Percentiles rank a stretch among this genome's conserved stretches.
Evolutionary conservation across 1,284 basidiomycete species (phyloP).

Genomic region (Rhodotorula sp.): DNA sequence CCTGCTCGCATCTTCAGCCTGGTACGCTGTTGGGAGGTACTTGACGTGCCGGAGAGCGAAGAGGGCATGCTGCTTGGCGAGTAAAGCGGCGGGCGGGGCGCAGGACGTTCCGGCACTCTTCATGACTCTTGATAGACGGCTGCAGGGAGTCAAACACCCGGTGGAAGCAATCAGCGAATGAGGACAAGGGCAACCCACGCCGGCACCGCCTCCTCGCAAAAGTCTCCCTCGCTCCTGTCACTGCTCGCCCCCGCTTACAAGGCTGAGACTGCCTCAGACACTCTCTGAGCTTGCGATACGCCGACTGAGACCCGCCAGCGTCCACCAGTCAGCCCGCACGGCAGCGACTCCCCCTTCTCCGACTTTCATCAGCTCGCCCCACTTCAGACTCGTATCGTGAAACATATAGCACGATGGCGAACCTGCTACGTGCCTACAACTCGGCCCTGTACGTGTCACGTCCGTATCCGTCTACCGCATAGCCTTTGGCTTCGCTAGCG

Average conservation of each 20-base stretch:
- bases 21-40: slow-evolving; percentile 42
- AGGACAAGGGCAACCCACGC: background rate
- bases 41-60: slow-evolving; percentile 37
- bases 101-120: background rate
- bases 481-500: no score
- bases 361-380: background rate
- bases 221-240: background rate
- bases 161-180: background rate
- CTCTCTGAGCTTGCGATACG: no score
- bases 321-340: no score
- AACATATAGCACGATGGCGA: slow-evolving; percentile 10
- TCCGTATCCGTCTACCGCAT: background rate
- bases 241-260: background rate
- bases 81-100: background rate
- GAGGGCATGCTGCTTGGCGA: slow-evolving; percentile 33
- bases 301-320: no score
- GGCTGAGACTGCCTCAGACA: no score
- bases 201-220: background rate
- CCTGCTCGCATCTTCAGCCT: slow-evolving; percentile 41
- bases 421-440: slow-evolving; percentile 38
- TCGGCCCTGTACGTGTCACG: slow-evolving; percentile 17
- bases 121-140: background rate
- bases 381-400: background rate
- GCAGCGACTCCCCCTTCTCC: background rate
- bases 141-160: background rate